A percentile compares a stretch with the other conserved stretches of the same genome.
Conservation (phyloP, 2,329 filamentous ascomycete genomes). For the Laburnicola sp. region DNA sequence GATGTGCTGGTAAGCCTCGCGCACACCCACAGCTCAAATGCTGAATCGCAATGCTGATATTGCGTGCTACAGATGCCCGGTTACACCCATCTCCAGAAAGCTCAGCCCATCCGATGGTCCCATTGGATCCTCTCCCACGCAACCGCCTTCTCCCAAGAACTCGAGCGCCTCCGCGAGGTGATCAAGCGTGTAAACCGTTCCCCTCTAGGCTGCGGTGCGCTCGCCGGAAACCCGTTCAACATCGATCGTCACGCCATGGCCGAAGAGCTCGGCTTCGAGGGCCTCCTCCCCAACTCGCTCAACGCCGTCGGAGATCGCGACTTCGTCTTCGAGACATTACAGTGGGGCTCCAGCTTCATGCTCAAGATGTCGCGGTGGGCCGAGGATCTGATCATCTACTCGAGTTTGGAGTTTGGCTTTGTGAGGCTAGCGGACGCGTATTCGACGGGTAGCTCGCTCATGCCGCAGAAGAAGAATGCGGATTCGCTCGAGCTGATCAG, state of each 20-base stretch:
- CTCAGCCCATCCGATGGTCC: conserved; percentile 77
- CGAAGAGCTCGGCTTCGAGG: conserved; percentile 77
- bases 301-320: conserved; percentile 75
- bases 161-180: conserved; percentile 75
- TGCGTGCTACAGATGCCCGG: conserved; percentile 70
- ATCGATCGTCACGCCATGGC: conserved; percentile 81
- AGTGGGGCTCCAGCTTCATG: conserved; percentile 79
- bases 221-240: conserved; percentile 80
- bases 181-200: conserved; percentile 70
- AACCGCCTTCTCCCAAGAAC: conserved; percentile 70
- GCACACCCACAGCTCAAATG: background rate
- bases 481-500: conserved; percentile 75
- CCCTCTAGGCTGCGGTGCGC: conserved; percentile 74
- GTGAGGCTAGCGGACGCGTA: conserved; percentile 77
- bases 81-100: conserved; percentile 85
- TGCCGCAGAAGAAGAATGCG: conserved; percentile 85
- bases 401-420: conserved; percentile 74
- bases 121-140: conserved; percentile 81
- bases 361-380: conserved; percentile 78
- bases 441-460: conserved; percentile 73
- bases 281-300: conserved; percentile 76
- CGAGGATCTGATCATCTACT: conserved; percentile 86
- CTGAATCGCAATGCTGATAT: conserved; percentile 3
- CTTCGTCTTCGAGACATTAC: conserved; percentile 79
- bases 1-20: conserved; percentile 58